A percentile compares a stretch with the other conserved stretches of the same genome.
Conservation (phyloP, 495 filamentous ascomycete species). For the Amniculicola lignicola region DNA sequence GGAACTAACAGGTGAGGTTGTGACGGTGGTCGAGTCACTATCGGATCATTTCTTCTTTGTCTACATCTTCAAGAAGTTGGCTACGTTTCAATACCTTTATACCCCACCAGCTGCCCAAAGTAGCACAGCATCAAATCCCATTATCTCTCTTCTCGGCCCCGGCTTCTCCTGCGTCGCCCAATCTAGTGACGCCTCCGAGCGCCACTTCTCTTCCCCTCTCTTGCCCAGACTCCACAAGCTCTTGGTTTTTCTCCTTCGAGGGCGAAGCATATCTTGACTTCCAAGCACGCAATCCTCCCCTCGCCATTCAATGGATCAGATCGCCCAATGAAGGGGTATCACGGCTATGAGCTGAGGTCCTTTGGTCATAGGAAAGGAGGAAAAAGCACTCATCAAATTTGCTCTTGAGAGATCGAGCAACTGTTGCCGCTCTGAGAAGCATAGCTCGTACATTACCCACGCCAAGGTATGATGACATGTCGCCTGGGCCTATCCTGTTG, state of each 20-base stretch:
- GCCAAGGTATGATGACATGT: conserved; percentile 21
- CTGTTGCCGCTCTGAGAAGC: background rate
- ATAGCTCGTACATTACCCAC: background rate
- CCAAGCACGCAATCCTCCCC: conserved; percentile 10
- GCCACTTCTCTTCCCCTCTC: conserved; percentile 7
- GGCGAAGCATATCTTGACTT: conserved; percentile 1
- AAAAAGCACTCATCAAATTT: conserved; percentile 15
- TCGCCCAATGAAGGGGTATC: conserved; percentile 1
- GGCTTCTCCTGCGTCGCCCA: no score
- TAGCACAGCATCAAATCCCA: background rate
- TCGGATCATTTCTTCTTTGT: no score
- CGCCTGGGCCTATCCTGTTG: conserved; percentile 1
- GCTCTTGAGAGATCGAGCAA: conserved; percentile 4
- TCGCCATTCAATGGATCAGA: background rate
- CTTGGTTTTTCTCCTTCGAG: conserved; percentile 9
- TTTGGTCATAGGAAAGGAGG: conserved; percentile 7
- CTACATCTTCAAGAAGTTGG: background rate
- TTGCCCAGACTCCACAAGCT: conserved; percentile 25
- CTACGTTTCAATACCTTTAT: background rate
- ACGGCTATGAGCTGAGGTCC: background rate
- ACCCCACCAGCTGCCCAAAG: background rate
- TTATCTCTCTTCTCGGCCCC: no score
- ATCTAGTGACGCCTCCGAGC: background rate
- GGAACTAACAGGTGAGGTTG: no score
- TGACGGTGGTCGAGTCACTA: no score